Evolutionary conservation across 1,284 basidiomycete species (phyloP), one percentile per base, ranked within the genome.

Genomic region (Wolfiporia cocos): DNA sequence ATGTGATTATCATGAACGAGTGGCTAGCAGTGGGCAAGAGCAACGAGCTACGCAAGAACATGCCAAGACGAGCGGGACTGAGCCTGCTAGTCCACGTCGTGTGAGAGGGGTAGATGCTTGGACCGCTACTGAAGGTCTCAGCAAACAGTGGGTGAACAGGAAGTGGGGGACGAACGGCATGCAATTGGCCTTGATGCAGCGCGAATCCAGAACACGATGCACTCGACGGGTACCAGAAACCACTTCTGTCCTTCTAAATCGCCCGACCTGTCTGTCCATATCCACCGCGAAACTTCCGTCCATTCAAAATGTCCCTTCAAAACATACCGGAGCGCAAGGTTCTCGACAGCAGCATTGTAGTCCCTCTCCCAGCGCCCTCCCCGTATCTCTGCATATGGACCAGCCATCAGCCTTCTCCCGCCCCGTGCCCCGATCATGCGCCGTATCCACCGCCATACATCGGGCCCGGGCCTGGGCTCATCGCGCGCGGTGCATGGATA

Each of bases 391-490:
- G 10, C 26, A 21, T 26, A 45, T 45, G 43, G 43, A 34, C 43
- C 43, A 45, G 43, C 43, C 43, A 45, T 45, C 36, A 24, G 30
- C 37, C 42, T 11, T 34, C 7, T 17, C 15, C 22, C 31, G 21
- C 12, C 7, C 24, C n/a, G 33, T 30, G 24, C 34, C 14, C 7
- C 23, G 38, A 31, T 45, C 43, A 45, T 41, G 34, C 34, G 4
- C 31, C 39, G 29, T 36, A 41, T 4, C 18, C 34, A 34, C 47
- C 52, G 7, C 57, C 56, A 34, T 61, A 61, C 20, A 55, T 56
- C 26, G 39, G 37, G 36, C 72, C 68, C 3, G 76, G 73, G 3
- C 67, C 69, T 3, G 80, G 78, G 52, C 24, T 61, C 64, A 19
- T 62, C 63, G 50, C 66, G 62, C 39, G 55, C 19, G 5, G 50